Percentiles rank a stretch among this genome's conserved stretches.
These are phyloP conservation scores for Erysimum cheiranthoides DNA, from an alignment of 345 rosid genomes.

Conservation along the genomic window DNA sequence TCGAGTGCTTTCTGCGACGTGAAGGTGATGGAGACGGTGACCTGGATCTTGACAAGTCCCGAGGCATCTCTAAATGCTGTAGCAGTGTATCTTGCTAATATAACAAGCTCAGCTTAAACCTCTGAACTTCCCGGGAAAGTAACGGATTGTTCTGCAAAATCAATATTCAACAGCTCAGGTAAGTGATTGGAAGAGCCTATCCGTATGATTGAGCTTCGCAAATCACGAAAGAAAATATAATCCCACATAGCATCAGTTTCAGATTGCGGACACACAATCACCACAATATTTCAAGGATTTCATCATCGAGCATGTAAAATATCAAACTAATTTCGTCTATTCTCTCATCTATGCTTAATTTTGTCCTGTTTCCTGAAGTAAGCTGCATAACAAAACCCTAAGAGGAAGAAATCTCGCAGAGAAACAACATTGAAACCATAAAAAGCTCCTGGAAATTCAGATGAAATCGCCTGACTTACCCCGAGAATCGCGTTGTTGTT, in stretches of 20 bases:
- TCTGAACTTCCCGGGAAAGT: not conserved
- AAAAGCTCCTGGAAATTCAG: not conserved
- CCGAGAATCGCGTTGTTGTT: slow-evolving; percentile 14
- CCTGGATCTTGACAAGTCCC: slow-evolving; percentile 71
- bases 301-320: not conserved
- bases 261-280: slow-evolving; percentile 6
- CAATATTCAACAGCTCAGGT: slow-evolving; percentile 10
- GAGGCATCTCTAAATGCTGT: slow-evolving; percentile 61
- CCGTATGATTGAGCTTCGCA: not conserved
- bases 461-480: slow-evolving; percentile 36
- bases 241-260: not conserved
- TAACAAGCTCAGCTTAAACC: slow-evolving; percentile 6
- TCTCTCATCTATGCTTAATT: not conserved
- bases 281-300: not conserved
- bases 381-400: slow-evolving; percentile 18
- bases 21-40: slow-evolving; percentile 82
- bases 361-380: not conserved
- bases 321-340: not conserved
- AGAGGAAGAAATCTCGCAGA: not conserved
- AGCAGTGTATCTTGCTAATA: slow-evolving; percentile 22
- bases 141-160: slow-evolving; percentile 23
- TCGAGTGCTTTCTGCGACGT: slow-evolving; percentile 71
- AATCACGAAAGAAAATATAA: not conserved
- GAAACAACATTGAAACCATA: not conserved
- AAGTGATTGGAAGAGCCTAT: not conserved